Base-by-base conservation (phyloP, 768 basidiomycete genomes). In the Mycena floridula region DNA sequence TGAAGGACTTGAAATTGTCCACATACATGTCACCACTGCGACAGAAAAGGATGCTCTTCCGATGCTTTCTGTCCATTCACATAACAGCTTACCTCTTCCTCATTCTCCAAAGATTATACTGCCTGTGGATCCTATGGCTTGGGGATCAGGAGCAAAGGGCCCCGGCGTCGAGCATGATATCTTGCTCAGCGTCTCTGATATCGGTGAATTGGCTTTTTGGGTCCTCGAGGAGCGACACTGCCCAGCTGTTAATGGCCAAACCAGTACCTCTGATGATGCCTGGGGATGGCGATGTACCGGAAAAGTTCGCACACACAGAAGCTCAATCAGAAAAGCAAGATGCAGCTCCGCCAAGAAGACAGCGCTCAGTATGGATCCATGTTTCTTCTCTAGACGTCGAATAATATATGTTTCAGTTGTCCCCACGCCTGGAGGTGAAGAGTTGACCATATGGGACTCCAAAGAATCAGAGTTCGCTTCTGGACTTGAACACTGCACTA, bases 381-480 rank as follows among this genome's bases (percentile, higher is more conserved):
- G 50, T 32, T 26, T 20, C 26, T 25, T 39, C 39, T 32, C 23
- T 26, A 25, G 23, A 13, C 5, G 13, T 39, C 9, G 4, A 13
- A 15, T 24, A 15, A 39, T 11, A 16, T 22, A 13, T 23, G 35
- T 45, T 35, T 16, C 36, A 92, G 89, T 91, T 49, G 79, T 84
- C 12, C 66, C 73, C 4, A 59, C 65, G 13, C 54, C 69, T 0
- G 74, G 77, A 16, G 85, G 84, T 1, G 74, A 87, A 47, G 90
- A 94, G 57, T 62, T 97, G 37, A 92, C 91, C 0, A 91, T 98
- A 15, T 98, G 95, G 95, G 92, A 97, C 62, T 96, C 93, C 0
- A 85, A 85, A 42, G 88, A 89, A 61, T 93, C 89, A 15, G 89
- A 95, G 61, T 97, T 97, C 61, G 82, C 90, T 7, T 85, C 87